Conservation (phyloP, 1,284 basidiomycete species). For the Ceratobasidium sp. region DNA sequence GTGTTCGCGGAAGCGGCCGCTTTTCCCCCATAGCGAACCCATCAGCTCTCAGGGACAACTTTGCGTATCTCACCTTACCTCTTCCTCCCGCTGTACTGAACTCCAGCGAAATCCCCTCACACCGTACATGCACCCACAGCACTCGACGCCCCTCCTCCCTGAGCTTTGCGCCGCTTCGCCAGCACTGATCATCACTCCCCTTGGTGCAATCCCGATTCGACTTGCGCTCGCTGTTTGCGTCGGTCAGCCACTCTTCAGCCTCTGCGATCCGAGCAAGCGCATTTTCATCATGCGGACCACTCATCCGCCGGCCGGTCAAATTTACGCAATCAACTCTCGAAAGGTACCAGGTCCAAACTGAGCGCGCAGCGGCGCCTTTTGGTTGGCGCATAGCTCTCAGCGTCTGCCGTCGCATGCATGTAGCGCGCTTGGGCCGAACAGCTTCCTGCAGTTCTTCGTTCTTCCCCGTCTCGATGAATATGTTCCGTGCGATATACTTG, state of each 20-base stretch:
- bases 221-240: neutral
- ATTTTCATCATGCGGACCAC: conserved; percentile 8
- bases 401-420: neutral
- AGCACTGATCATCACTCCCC: neutral
- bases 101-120: no score
- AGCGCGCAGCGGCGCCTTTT: neutral
- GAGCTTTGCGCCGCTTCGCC: no score
- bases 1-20: neutral
- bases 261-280: neutral
- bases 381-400: neutral
- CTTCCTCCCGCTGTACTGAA: neutral
- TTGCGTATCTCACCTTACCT: neutral
- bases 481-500: no score
- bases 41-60: conserved; percentile 7
- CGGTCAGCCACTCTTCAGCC: neutral
- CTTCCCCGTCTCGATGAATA: no score
- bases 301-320: conserved; percentile 8
- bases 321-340: neutral
- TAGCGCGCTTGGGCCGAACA: neutral
- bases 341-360: neutral
- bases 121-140: neutral
- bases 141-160: no score
- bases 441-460: no score
- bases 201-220: neutral
- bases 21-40: neutral